Evolutionary conservation across 768 basidiomycete species (phyloP), one percentile per base, ranked within the genome.

Genomic region (Clathrus columnatus): DNA sequence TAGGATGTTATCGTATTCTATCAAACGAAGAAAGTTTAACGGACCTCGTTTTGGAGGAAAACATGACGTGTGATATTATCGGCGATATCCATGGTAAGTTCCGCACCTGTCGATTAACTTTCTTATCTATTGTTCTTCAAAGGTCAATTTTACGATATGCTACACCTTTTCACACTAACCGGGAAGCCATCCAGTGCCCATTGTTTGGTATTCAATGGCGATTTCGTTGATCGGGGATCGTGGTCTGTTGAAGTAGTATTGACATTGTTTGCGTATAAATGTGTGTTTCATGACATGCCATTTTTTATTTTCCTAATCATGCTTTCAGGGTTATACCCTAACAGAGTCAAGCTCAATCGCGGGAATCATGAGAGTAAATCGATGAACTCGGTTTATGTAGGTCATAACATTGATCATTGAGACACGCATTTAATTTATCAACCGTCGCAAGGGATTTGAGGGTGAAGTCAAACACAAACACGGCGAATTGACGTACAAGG

Each of bases 341-440:
- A 81, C 56, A 81, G 75, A 56, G 90, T 97, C 77, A 95, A 80
- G 68, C 81, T 99, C 66, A 98, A 99, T 68, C 82, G 95, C 60
- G 95, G 95, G 17, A 98, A 97, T 71, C 95, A 98, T 65, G 92
- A 95, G 71, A 85, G 91, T 57, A 89, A 90, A 67, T 93, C 97
- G 46, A 98, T 99, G 96, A 99, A 99, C 70, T 73, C 75, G 4
- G 54, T 55, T 46, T 55, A 55, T 46, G 51, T 53, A 21, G 61
- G 75, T 74, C 8, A 68, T 66, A 58, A 64, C 26, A 48, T 46
- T 45, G 74, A 85, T 48, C 81, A 51, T 29, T 32, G 20, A 32
- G 11, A 21, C 23, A n/a, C n/a, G 29, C 21, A 17, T 18, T 50
- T 26, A 5, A 50, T 20, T 51, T 36, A 51, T 51, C 16, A 28